Evolutionary conservation across 768 basidiomycete species (phyloP), one percentile per base, ranked within the genome.

Genomic region (Boletus huronensis): DNA sequence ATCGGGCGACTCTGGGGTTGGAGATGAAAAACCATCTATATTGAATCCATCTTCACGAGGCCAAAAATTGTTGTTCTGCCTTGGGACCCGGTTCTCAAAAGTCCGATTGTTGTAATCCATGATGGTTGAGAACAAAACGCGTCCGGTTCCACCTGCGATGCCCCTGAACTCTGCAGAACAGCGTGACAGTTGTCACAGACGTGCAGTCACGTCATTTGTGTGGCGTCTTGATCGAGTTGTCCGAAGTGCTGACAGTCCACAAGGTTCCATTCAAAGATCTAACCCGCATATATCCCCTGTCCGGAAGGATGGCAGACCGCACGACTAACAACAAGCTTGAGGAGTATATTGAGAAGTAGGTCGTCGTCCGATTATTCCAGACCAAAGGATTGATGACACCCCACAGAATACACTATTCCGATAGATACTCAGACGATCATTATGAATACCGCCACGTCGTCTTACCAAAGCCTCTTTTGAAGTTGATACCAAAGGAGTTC

Each of bases 391-490:
- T 60, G 58, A 53, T 47, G 34, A 50, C 42, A 50, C 28, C 42
- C 50, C 39, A 21, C 60, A 93, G 90, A 70, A 93, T 93, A 63
- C 87, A 91, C 66, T 93, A 93, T 68, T 93, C 91, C 56, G 90
- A 93, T 72, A 85, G 90, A 58, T 94, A 98, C 71, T 82, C 90
- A 8, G 95, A 98, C 72, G 92, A 96, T 71, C 74, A 82, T 59
- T 97, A 82, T 72, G 95, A 98, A 78, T 98, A 98, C 70, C 89
- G 93, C 53, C 96, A 98, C 72, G 96, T 99, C 61, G 97, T 97
- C 62, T 77, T 99, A 19, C 96, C 96, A 6, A 97, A 97, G 69
- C 90, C 88, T 53, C 84, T 98, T 60, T 80, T 98, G 72, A 94
- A 96, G 75, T 79, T 95, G 75, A 81, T 99, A 28, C 97, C 96